These are phyloP conservation scores for Dryas integrifolia DNA, from an alignment of 331 rosid species.

Conservation along the genomic window DNA sequence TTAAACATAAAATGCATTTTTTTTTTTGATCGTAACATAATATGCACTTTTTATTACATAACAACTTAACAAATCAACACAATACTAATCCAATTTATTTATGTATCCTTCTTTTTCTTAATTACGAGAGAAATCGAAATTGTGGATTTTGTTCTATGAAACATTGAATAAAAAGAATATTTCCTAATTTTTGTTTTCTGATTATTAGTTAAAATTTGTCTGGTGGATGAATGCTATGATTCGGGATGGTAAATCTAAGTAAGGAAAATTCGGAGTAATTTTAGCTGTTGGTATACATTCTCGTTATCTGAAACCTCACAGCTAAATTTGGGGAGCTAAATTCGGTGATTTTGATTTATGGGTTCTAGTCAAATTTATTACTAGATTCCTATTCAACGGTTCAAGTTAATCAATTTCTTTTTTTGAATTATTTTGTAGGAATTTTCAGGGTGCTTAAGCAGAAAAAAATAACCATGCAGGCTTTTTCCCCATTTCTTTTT, in stretches of 20 bases:
- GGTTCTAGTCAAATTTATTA: conserved; percentile 42
- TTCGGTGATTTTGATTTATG: conserved; percentile 35
- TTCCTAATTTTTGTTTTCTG: no score
- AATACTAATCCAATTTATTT: no score
- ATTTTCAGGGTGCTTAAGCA: not conserved
- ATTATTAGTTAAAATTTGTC: no score
- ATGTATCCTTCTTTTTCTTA: no score
- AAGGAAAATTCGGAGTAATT: conserved; percentile 27
- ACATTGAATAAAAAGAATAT: no score
- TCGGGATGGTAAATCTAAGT: conserved; percentile 29
- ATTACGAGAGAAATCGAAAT: no score
- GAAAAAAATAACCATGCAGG: not conserved
- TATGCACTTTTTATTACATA: no score
- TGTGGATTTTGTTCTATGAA: no score
- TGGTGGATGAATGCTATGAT: conserved; percentile 13
- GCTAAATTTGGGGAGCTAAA: conserved; percentile 50
- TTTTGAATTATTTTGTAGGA: not conserved
- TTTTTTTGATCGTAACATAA: no score
- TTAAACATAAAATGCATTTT: no score
- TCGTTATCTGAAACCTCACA: conserved; percentile 19
- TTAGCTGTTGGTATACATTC: conserved; percentile 32
- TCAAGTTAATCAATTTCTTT: conserved; percentile 7
- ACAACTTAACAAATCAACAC: no score
- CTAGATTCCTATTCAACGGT: conserved; percentile 20
- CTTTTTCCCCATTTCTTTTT: not conserved